These are phyloP conservation scores for Cryptosporidium parvum DNA, from an alignment of 169 alveolate species.

Conservation along the genomic window DNA sequence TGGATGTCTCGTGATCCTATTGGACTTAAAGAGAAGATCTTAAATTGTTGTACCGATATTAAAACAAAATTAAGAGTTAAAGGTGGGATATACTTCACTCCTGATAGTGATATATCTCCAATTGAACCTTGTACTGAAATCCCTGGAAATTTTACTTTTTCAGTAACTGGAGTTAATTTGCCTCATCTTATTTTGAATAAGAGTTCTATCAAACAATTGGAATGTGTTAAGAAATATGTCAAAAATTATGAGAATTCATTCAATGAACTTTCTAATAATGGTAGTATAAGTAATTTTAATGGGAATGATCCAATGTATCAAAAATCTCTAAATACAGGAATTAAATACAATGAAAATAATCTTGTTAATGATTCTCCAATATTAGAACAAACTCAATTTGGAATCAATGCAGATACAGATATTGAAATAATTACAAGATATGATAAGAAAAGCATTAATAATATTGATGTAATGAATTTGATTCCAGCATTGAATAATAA, in stretches of 20 bases:
- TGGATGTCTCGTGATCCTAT: conserved; percentile 51
- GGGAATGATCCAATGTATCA: not conserved
- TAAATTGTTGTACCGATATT: conserved; percentile 8
- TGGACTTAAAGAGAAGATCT: conserved; percentile 26
- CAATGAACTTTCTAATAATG: not conserved
- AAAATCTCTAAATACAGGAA: not conserved
- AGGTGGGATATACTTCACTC: conserved; percentile 74
- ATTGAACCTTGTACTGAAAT: conserved; percentile 72
- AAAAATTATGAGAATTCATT: not conserved
- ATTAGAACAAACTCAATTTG: conserved; percentile 6
- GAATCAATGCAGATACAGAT: conserved; percentile 51
- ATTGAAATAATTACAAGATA: conserved; percentile 9
- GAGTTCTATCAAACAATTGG: conserved; percentile 10
- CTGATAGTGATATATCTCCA: conserved; percentile 60
- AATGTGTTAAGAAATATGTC: conserved; percentile 17
- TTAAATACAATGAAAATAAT: not conserved
- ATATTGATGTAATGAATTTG: conserved; percentile 13
- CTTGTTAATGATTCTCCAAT: not conserved
- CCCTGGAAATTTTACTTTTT: conserved; percentile 49
- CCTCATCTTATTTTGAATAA: conserved; percentile 26
- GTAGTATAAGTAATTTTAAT: not conserved
- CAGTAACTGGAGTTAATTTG: conserved; percentile 51
- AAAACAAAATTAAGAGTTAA: conserved; percentile 41
- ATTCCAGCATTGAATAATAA: conserved; percentile 51
- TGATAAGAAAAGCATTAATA: conserved; percentile 28